These are phyloP conservation scores for Coemansia sp. DNA, from an alignment of 371 early-diverging fungal species.

Conservation along the genomic window DNA sequence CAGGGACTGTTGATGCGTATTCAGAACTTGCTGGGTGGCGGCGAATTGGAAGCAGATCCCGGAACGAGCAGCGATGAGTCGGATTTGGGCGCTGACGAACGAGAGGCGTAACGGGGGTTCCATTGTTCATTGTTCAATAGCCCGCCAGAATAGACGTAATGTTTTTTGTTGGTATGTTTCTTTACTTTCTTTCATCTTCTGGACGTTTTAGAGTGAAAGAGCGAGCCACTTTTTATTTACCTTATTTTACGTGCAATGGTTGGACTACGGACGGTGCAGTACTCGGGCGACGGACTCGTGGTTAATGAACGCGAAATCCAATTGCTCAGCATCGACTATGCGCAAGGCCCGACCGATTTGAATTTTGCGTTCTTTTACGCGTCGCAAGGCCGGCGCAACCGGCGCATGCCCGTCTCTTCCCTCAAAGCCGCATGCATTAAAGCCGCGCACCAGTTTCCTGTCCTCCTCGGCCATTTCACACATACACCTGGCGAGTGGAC, in stretches of 20 bases:
- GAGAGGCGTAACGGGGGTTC: background rate
- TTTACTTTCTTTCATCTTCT: background rate
- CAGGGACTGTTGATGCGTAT: conserved; percentile 3
- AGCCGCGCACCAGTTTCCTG: conserved; percentile 24
- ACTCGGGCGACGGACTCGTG: background rate
- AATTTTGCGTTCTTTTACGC: conserved; percentile 36
- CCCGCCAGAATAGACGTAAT: background rate
- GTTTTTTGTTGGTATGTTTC: background rate
- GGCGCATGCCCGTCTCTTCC: background rate
- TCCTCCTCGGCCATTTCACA: conserved; percentile 16
- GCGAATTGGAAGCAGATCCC: conserved; percentile 11
- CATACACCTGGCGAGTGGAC: background rate
- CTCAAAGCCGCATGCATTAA: conserved; percentile 13
- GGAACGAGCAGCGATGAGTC: conserved; percentile 33
- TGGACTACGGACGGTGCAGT: background rate
- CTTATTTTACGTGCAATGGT: background rate
- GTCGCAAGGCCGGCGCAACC: conserved; percentile 5
- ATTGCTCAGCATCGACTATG: conserved; percentile 32
- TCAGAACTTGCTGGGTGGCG: background rate
- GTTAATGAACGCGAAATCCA: conserved; percentile 12
- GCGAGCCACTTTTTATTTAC: background rate
- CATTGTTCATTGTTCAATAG: background rate
- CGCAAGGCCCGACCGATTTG: conserved; percentile 33
- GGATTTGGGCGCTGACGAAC: background rate
- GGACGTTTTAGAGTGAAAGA: background rate